Evolutionary conservation across 331 rosid genomes (phyloP), one percentile per base, ranked within the genome.

Genomic region (Acacia concinna): DNA sequence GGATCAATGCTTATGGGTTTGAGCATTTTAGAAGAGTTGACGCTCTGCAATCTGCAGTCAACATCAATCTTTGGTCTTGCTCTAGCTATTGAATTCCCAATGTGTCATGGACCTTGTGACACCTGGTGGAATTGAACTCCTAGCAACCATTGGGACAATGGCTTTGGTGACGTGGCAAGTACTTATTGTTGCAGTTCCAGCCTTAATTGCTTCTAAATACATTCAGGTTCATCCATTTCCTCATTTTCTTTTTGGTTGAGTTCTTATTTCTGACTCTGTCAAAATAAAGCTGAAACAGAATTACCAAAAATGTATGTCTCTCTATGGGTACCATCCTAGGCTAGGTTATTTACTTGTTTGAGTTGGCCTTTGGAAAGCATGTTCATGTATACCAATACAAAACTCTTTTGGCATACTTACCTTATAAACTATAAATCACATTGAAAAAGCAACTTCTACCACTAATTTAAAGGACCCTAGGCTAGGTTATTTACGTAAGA

Each of bases 141-240:
- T 83, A 68, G 23, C 52, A 62, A 77, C 37, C 20, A 85, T 90
- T 40, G 87, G 76, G 63, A 79, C 90, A 47, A 86, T 92, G 87
- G 90, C 80, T 73, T 87, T 84, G 0, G 81, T 92, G 28, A 92
- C 95, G 17, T 90, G 97, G 95, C 89, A 86, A 83, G 91, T 90
- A 47, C 89, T 92, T 35, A 75, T 90, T 62, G 89, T 86, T 18
- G 95, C 82, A 62, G 35, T 85, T 82, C 85, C 80, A 10, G 81
- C 89, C n/a, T 54, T 84, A 32, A 77, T 87, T 47, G 91, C 87
- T 1, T 38, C 86, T 69, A 84, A 78, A 76, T 92, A 83, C 79
- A 46, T 88, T 25, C 76, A 79, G 86, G 89, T 85, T 79, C 65
- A 66, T 32, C 59, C 52, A 31, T 28, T 62, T 31, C 68, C 68